Conservation (phyloP, 352 stramenopile species). For the Pythium utonaiense region DNA sequence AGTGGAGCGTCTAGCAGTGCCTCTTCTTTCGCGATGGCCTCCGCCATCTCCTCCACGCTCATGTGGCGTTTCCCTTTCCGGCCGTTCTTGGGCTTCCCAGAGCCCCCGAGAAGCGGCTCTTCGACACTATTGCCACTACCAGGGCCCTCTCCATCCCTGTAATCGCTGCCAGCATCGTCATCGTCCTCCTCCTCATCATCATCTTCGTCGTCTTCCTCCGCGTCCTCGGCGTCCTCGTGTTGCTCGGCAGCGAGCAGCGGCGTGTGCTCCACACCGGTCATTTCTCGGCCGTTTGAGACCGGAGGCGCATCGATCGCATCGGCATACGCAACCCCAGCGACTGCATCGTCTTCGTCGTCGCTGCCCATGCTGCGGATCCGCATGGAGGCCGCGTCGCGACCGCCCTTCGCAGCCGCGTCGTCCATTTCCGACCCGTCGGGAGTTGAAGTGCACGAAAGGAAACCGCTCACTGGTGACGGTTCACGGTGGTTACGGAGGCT, state of each 20-base stretch:
- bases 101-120: neutral
- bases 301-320: neutral
- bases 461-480: neutral
- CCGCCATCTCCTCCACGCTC: constrained; percentile 15
- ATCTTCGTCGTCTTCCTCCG: neutral
- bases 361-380: constrained; percentile 10
- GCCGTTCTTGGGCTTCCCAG: neutral
- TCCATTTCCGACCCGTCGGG: neutral
- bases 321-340: neutral
- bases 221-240: neutral
- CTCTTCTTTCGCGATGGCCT: constrained; percentile 1
- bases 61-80: constrained; percentile 2
- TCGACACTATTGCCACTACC: neutral
- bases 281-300: neutral
- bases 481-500: too few species aligned
- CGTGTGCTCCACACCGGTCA: neutral
- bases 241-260: neutral
- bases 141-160: neutral
- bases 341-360: neutral
- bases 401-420: neutral
- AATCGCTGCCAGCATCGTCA: neutral
- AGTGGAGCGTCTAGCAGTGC: neutral
- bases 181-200: neutral
- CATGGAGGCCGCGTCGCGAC: neutral
- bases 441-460: neutral